A percentile compares a stretch with the other conserved stretches of the same genome.
Conservation (phyloP, 441 rosid species). For the Corymbia calophylla region DNA sequence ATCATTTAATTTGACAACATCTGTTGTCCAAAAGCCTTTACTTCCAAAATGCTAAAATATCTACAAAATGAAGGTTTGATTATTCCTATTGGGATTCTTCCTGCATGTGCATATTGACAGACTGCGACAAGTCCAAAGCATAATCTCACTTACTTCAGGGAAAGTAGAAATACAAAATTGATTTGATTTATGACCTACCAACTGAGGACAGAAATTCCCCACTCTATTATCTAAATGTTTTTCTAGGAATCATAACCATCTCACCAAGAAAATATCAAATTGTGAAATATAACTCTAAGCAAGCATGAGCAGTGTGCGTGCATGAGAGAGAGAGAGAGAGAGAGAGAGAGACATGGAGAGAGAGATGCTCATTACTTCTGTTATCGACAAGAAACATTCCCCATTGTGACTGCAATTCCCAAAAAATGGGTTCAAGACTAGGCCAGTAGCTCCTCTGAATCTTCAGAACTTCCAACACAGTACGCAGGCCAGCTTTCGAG, state of each 20-base stretch:
- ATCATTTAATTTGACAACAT: not conserved
- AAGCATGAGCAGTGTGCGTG: not conserved
- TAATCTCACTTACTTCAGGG: not conserved
- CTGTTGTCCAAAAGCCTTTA: not conserved
- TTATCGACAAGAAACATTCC: slow-evolving; percentile 20
- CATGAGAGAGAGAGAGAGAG: not conserved
- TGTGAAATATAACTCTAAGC: not conserved
- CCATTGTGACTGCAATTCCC: slow-evolving; percentile 56
- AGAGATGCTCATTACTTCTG: slow-evolving; percentile 44
- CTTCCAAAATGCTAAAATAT: not conserved
- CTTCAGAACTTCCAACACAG: slow-evolving; percentile 75
- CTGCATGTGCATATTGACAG: not conserved
- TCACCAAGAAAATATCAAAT: not conserved
- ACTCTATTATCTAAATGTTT: not conserved
- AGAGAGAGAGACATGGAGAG: not conserved
- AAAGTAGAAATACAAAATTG: not conserved
- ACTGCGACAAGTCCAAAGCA: not conserved
- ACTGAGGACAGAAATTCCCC: not conserved
- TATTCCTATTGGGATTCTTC: not conserved
- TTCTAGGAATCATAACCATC: not conserved
- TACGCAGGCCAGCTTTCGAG: slow-evolving; percentile 58
- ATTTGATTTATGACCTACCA: not conserved
- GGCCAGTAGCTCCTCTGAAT: slow-evolving; percentile 89
- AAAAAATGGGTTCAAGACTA: slow-evolving; percentile 28
- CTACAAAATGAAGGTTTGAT: not conserved